Conservation (phyloP, 345 rosid species). For the Raphanus sativus region DNA sequence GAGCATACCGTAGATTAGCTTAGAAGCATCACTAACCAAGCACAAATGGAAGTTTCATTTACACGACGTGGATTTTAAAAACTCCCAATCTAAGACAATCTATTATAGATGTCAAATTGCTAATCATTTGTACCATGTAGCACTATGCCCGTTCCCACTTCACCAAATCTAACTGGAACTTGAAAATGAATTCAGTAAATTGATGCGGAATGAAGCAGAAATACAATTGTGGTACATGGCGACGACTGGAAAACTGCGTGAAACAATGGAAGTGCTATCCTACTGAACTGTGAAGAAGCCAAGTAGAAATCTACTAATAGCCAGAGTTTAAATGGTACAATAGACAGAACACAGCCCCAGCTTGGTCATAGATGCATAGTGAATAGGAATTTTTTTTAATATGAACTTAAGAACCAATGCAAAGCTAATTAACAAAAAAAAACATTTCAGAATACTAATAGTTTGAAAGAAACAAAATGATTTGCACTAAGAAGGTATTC, state of each 20-base stretch:
- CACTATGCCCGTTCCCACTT: neutral
- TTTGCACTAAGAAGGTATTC: neutral
- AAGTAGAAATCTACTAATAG: neutral
- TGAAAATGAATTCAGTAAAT: neutral
- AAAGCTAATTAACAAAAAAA: neutral
- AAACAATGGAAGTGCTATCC: neutral
- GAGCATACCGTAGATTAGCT: slow-evolving; percentile 26
- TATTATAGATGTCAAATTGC: neutral
- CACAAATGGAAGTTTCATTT: neutral
- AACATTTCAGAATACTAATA: neutral
- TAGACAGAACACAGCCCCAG: neutral
- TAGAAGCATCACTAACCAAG: neutral
- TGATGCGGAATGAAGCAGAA: neutral
- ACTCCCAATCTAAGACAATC: neutral
- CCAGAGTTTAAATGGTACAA: neutral
- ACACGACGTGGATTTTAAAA: neutral
- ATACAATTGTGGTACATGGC: neutral
- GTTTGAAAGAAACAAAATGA: neutral
- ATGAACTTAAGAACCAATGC: neutral
- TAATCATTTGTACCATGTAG: neutral
- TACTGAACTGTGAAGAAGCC: neutral
- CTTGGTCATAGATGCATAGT: neutral
- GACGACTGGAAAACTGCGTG: neutral
- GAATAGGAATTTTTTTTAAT: neutral
- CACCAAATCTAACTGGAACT: neutral